Base-by-base conservation (phyloP, 345 rosid species). In the Ceriops tagal region DNA sequence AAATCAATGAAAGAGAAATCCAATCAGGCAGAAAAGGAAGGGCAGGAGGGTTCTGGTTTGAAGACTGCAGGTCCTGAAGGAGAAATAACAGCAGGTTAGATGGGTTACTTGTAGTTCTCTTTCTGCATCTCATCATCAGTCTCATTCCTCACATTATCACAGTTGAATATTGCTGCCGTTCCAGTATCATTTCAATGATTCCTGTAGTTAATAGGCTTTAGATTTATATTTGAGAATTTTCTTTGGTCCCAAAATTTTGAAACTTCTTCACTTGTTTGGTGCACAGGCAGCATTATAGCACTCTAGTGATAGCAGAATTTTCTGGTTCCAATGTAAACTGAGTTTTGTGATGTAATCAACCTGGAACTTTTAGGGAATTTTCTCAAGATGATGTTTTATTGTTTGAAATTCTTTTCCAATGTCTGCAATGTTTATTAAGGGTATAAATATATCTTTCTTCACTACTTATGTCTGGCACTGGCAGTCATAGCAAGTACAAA, bases 1-100 rank as follows among this genome's bases (percentile, higher is more conserved):
- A 70, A 70, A 70, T 62, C 73, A 16, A 53, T 70, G 73, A 70
- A 70, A 55, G 73, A 70, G 35, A 70, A 70, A 51, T 26, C 62
- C 1, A 37, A 62, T 24, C 67, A 62, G 39, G 37, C 60, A 22
- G 73, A 70, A 26, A 70, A 70, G 35, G 73, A 70, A 34, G 67
- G 32, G 9, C 73, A 70, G 26, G 73, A 70, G 53, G 62, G 61
- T 35, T 20, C 73, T 24, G 67, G 67, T 37, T 62, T 70, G 13
- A 70, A 61, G 61, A 62, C 53, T 70, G 73, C 67, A 0, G 73
- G 73, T 19, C 43, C 67, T 34, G 73, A 63, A 20, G 67, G 73
- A 24, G 73, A 70, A 62, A 70, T 70, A 34, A 66, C 65, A 4
- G 66, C 61, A 72, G 71, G 76, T 65, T 52, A 65, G 65, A 64